Base-by-base conservation (phyloP, 1,284 basidiomycete genomes). In the Moesziomyces globuligerus region DNA sequence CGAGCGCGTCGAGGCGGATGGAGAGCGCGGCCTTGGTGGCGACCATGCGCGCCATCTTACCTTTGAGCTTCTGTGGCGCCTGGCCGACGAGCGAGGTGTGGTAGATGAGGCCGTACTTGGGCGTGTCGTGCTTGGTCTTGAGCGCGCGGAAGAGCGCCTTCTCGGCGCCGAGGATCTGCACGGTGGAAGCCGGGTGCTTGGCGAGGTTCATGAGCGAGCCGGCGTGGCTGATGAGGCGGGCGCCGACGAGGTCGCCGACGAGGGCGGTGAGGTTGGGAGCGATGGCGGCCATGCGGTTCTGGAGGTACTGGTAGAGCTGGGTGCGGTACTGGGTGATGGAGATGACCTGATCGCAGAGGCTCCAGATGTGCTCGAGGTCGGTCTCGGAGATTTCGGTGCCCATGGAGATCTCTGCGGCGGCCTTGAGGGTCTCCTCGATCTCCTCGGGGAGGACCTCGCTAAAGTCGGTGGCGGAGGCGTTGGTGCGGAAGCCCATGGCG, bases 11-110 rank as follows among this genome's bases (percentile, higher is more conserved):
- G 40, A 98, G 91, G 83, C 95, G 93, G 78, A 95, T 93, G 5
- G 94, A 96, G 10, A 98, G 88, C 1, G 95, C 92, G 4, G 95
- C 90, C 86, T 80, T 80, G 64, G 95, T 98, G 36, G 95, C 94
- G 26, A 98, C 93, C 95, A 98, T 98, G 76, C 96, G 91, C 13
- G 96, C 96, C 95, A 98, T 98, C 86, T 98, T 98, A 80, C 95
- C 96, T 87, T 98, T 98, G 72, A 97, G 88, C 86, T 97, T 97
- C 74, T 94, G 93, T 47, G 95, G 93, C 52, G 96, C 95, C 86
- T 96, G 94, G 36, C 95, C 96, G 73, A 98, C 92, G 56, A 98
- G 67, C 48, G 86, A 88, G 39, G 83, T 91, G 85, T 97, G 94
- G 85, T 95, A 98, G 80, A 98, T 96, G 47, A 97, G 86, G 77